These are phyloP conservation scores for Mesotaenium endlicherianum DNA, from an alignment of 139 green algal genomes.

Conservation along the genomic window DNA sequence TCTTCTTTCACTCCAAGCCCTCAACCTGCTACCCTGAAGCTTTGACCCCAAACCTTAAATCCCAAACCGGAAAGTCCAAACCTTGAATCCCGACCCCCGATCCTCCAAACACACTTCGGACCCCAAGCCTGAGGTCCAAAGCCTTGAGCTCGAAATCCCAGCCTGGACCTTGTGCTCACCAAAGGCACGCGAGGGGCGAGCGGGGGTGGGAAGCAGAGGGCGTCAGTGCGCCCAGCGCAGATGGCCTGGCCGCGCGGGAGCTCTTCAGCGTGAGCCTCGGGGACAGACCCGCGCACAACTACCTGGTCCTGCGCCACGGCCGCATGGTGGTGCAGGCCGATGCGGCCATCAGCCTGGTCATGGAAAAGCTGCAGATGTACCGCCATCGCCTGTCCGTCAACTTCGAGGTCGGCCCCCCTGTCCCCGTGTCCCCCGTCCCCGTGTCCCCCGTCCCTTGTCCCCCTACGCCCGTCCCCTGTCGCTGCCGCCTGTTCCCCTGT, in stretches of 20 bases:
- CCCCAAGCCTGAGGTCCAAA: neutral
- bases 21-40: too few species aligned
- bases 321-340: slow-evolving; percentile 35
- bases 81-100: neutral
- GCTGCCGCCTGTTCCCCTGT: too few species aligned
- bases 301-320: slow-evolving; percentile 38
- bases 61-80: too few species aligned
- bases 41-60: too few species aligned
- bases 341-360: slow-evolving; percentile 16
- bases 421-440: too few species aligned
- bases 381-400: slow-evolving; percentile 23
- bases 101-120: neutral
- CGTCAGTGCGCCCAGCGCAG: neutral
- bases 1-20: too few species aligned
- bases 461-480: neutral
- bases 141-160: neutral
- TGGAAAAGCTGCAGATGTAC: slow-evolving; percentile 46
- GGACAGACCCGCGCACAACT: slow-evolving; percentile 19
- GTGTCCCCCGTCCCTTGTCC: neutral
- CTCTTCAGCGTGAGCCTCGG: slow-evolving; percentile 38
- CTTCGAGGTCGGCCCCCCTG: too few species aligned
- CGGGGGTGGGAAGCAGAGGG: neutral
- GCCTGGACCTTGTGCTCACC: neutral
- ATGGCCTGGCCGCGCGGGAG: slow-evolving; percentile 23
- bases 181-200: neutral